phyloP scores from a whole-genome alignment of 208 protist species.

The Acanthamoeba castellanii region DNA sequence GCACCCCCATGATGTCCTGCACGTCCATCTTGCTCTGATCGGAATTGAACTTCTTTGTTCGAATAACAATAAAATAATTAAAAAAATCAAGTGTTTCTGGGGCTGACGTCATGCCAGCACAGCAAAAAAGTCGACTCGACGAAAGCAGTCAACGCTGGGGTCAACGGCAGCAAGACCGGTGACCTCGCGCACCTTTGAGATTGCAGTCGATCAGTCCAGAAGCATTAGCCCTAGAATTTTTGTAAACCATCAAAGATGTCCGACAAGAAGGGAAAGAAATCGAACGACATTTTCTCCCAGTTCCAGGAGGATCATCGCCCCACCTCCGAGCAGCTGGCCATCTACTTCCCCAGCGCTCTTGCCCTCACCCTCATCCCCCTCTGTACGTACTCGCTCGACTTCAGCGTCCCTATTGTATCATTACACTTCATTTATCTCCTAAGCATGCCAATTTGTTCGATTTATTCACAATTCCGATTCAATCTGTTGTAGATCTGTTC shows the following conservation, averaged over 20 bases:
- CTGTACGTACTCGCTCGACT: background rate
- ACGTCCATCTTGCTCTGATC: conserved; percentile 53
- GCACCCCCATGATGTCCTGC: conserved; percentile 72
- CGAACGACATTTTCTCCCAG: conserved; percentile 19
- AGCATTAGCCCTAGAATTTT: background rate
- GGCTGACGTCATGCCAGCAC: background rate
- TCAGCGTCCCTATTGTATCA: background rate
- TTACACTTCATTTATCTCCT: background rate
- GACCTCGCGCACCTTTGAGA: background rate
- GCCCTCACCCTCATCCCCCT: conserved; percentile 48
- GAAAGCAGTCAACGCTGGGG: conserved; percentile 5
- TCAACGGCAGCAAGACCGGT: background rate
- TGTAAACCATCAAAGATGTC: background rate
- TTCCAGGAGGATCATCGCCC: conserved; percentile 49
- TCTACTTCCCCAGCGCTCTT: conserved; percentile 61
- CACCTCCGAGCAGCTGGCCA: conserved; percentile 31
- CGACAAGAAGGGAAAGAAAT: background rate
- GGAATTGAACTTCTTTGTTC: background rate
- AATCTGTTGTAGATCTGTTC: conserved; percentile 31
- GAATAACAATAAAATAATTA: background rate
- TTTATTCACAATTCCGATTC: background rate
- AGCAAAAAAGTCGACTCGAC: background rate
- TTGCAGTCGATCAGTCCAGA: background rate
- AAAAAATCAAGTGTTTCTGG: too few species aligned
- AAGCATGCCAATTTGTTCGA: background rate